Evolutionary conservation across 345 rosid genomes (phyloP).

Genomic region (Conringia planisiliqua): DNA sequence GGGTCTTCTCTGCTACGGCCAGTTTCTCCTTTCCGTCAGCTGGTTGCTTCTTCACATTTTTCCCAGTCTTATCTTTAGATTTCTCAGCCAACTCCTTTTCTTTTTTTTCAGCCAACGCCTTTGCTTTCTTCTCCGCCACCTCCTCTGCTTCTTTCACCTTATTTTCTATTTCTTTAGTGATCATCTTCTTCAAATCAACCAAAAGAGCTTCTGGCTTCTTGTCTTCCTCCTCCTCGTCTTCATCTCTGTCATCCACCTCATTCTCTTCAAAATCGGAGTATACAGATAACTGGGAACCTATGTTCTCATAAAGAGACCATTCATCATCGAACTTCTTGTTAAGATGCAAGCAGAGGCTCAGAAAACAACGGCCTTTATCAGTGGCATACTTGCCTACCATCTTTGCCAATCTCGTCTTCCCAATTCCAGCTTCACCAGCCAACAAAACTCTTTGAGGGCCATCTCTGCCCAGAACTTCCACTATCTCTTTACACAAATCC

Average conservation of each 20-base stretch:
- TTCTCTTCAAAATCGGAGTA: slow-evolving; percentile 32
- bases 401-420: slow-evolving; percentile 53
- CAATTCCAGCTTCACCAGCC: slow-evolving; percentile 39
- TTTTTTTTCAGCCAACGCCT: not conserved
- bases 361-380: not conserved
- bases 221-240: slow-evolving; percentile 24
- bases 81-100: not conserved
- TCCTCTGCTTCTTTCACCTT: not conserved
- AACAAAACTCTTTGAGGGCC: slow-evolving; percentile 20
- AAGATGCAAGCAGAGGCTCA: slow-evolving; percentile 38
- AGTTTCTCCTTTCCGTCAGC: not conserved
- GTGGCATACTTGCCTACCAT: not conserved
- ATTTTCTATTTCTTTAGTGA: not conserved
- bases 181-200: not conserved
- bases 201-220: not conserved
- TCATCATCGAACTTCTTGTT: not conserved
- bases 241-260: slow-evolving; percentile 26
- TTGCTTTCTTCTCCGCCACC: not conserved
- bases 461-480: not conserved
- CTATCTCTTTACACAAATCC: not conserved
- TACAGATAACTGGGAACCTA: slow-evolving; percentile 39
- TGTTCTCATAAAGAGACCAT: slow-evolving; percentile 30
- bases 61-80: not conserved
- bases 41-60: not conserved
- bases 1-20: not conserved